Percentiles rank a stretch among this genome's conserved stretches.
Conservation (phyloP, 768 basidiomycete genomes). For the Tulasnella sp. region DNA sequence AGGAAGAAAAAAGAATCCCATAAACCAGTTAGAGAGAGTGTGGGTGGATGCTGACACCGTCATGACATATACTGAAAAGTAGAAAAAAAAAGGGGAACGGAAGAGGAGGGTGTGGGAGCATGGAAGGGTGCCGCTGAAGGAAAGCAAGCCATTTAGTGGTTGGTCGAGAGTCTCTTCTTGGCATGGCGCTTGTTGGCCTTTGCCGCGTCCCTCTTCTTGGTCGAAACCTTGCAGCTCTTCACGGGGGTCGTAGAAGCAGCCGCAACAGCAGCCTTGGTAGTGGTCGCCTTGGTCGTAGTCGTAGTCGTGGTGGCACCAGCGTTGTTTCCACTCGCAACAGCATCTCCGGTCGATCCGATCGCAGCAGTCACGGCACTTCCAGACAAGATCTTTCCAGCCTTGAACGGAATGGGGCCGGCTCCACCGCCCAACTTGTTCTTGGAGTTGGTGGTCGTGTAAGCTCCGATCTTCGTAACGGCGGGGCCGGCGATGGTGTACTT, state of each 20-base stretch:
- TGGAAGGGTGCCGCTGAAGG: not conserved
- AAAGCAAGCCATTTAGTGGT: not conserved
- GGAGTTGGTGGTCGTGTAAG: not conserved
- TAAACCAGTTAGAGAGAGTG: slow-evolving; percentile 3
- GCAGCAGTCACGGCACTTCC: not conserved
- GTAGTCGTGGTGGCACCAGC: not conserved
- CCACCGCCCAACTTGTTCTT: slow-evolving; percentile 14
- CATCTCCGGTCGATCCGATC: not conserved
- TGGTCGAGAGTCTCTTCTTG: slow-evolving; percentile 1
- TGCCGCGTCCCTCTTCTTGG: not conserved
- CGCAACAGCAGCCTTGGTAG: not conserved
- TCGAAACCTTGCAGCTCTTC: slow-evolving; percentile 3
- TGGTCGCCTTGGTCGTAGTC: not conserved
- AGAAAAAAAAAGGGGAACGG: not conserved
- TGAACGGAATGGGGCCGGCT: not conserved
- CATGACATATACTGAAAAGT: not conserved
- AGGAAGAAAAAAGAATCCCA: not conserved
- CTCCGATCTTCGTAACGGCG: not conserved
- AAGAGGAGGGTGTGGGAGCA: not conserved
- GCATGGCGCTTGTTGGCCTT: not conserved
- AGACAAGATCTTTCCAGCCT: slow-evolving; percentile 9
- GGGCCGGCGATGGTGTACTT: slow-evolving; percentile 26
- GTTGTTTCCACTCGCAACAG: not conserved
- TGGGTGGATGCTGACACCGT: not conserved
- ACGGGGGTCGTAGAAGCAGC: not conserved